Base-by-base conservation (phyloP, 139 green algal genomes). In the Coelastrella sp. region DNA sequence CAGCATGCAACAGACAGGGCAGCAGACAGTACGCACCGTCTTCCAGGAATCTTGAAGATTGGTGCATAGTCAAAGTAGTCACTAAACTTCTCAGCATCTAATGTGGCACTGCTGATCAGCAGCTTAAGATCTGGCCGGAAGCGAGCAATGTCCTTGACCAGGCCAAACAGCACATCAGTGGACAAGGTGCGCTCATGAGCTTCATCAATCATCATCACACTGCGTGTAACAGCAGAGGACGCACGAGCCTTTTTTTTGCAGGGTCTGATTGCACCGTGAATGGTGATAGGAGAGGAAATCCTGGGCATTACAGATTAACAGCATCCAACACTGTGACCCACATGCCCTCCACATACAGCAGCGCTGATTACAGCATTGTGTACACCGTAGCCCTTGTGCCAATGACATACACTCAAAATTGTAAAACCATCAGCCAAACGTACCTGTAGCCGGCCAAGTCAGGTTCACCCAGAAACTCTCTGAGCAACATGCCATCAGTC, bases 401-500 rank as follows among this genome's bases (percentile, higher is more conserved):
- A 53, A 53, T 8, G 8, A 53, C 11, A 11, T 53, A 53, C 45
- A 53, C n/a, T n/a, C n/a, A n/a, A n/a, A n/a, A n/a, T n/a, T n/a
- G n/a, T n/a, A n/a, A n/a, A n/a, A n/a, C 5, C 53, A 15, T 27
- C 15, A 8, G 3, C 40, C 62, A 64, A 40, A 1, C 67, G 0
- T 72, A 93, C 83, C 89, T 94, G 93, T 99, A 99, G 35, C 80
- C 90, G 2, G 93, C 96, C 78, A 99, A 91, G 90, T 99, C 97
- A 23, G 96, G 96, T 87, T 99, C 97, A 1, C 90, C 89, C 50
- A 99, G 93, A 76, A 99, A 98, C 93, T 99, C 97, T 3, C 97
- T 80, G 69, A 99, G 92, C 88, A 99, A 93, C 96, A 99, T 99
- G 89, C 97, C 97, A 81, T 99, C 96, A 13, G 96, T 99, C 96